Evolutionary conservation across 1,139 yeast genomes (phyloP).

Genomic region (Kurtzmaniella natalensis): DNA sequence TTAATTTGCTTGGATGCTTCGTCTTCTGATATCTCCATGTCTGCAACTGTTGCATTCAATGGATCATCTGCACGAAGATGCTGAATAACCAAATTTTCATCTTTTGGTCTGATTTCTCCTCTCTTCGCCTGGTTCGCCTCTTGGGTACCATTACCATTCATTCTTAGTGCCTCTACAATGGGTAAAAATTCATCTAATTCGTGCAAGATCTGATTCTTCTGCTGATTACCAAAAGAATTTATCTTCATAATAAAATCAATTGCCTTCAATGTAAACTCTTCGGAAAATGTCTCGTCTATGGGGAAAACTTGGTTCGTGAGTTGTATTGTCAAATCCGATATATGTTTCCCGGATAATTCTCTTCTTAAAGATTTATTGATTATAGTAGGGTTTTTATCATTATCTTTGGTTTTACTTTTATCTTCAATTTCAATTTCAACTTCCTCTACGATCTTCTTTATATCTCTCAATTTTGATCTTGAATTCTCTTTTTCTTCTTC

Average conservation of each 20-base stretch:
- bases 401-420: neutral
- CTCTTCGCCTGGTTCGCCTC: neutral
- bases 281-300: constrained; percentile 1
- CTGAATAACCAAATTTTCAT: constrained; percentile 12
- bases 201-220: neutral
- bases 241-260: constrained; percentile 3
- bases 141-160: neutral
- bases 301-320: constrained; percentile 4
- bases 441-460: constrained; percentile 1
- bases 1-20: neutral
- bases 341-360: constrained; percentile 3
- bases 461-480: constrained; percentile 1
- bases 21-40: constrained; percentile 8
- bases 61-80: constrained; percentile 12
- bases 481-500: constrained; percentile 2
- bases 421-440: neutral
- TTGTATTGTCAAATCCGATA: constrained; percentile 2
- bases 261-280: constrained; percentile 1
- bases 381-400: neutral
- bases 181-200: constrained; percentile 2
- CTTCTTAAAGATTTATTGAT: constrained; percentile 4
- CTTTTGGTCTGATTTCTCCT: constrained; percentile 10
- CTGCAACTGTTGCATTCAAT: constrained; percentile 12
- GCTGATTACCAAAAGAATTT: neutral
- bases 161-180: neutral